These are phyloP conservation scores for Colletotrichum eleusines DNA, from an alignment of 2,329 filamentous ascomycete species.

Conservation along the genomic window DNA sequence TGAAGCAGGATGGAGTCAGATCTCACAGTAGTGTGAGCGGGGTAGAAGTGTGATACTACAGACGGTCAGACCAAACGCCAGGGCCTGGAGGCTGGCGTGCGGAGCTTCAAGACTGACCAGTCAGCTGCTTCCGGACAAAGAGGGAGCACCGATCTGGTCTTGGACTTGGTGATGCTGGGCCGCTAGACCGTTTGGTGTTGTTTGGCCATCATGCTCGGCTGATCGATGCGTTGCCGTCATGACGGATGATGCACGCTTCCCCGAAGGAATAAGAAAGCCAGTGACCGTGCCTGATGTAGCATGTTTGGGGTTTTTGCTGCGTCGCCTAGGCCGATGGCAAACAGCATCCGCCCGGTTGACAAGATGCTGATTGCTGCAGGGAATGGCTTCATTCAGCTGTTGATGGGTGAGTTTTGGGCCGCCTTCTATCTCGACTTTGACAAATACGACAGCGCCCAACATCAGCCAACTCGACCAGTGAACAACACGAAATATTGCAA, in stretches of 20 bases:
- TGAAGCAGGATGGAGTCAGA: slow-evolving; percentile 17
- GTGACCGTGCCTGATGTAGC: not conserved
- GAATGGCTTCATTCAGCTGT: not conserved
- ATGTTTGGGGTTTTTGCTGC: not conserved
- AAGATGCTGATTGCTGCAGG: not conserved
- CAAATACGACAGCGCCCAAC: not conserved
- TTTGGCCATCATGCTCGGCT: not conserved
- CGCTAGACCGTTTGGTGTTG: not conserved
- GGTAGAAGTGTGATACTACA: not conserved
- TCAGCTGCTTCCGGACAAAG: not conserved
- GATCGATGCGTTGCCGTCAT: slow-evolving; percentile 7
- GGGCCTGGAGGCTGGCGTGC: not conserved
- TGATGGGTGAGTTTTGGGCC: not conserved
- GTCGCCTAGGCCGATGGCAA: not conserved
- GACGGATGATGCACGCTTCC: not conserved
- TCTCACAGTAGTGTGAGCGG: slow-evolving; percentile 13
- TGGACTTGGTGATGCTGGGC: not conserved
- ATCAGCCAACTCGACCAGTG: not conserved
- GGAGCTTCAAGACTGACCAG: not conserved
- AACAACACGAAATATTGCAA: not conserved
- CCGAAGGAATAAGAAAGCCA: slow-evolving; percentile 18
- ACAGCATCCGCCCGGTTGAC: not conserved
- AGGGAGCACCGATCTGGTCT: not conserved
- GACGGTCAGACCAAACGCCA: not conserved
- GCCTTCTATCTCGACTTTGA: not conserved